A percentile compares a stretch with the other conserved stretches of the same genome.
Evolutionary conservation across 106 monocot genomes (phyloP).

Genomic region (Apostasia ramifera): DNA sequence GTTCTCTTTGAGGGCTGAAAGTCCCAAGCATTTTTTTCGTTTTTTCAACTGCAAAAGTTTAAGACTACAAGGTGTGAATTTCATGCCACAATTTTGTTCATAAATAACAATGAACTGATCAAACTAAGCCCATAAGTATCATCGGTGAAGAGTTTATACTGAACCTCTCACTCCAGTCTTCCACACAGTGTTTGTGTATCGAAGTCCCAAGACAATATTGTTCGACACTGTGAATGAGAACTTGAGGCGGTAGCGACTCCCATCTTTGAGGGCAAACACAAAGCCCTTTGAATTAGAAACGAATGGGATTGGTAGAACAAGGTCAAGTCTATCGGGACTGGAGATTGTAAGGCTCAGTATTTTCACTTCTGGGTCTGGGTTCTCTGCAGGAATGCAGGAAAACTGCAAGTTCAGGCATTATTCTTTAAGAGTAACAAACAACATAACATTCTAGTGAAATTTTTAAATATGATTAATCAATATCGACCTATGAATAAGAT

Average conservation of each 20-base stretch:
- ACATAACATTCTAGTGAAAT: too few relatives aligned
- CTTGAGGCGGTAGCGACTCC: conserved; percentile 56
- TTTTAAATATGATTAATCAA: too few relatives aligned
- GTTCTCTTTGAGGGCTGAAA: conserved; percentile 76
- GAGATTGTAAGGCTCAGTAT: conserved; percentile 57
- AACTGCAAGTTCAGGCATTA: too few relatives aligned
- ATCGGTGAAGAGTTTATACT: not conserved
- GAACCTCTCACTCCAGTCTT: conserved; percentile 75
- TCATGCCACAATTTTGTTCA: too few relatives aligned
- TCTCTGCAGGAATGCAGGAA: conserved; percentile 24
- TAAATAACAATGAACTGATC: too few relatives aligned
- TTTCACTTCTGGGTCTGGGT: conserved; percentile 54
- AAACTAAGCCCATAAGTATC: too few relatives aligned
- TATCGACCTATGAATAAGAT: too few relatives aligned
- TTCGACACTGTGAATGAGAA: conserved; percentile 58
- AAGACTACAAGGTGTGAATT: too few relatives aligned
- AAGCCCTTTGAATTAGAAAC: conserved; percentile 37
- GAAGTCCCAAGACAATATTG: conserved; percentile 65
- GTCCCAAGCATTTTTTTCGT: conserved; percentile 87
- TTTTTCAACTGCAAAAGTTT: conserved; percentile 48
- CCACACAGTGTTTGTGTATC: conserved; percentile 74
- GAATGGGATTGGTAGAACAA: conserved; percentile 52
- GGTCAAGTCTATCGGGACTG: conserved; percentile 31
- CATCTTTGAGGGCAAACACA: conserved; percentile 69
- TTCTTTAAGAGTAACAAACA: too few relatives aligned